Base-by-base conservation (phyloP, 257 asterid genomes). In the Primulina huaijiensis region DNA sequence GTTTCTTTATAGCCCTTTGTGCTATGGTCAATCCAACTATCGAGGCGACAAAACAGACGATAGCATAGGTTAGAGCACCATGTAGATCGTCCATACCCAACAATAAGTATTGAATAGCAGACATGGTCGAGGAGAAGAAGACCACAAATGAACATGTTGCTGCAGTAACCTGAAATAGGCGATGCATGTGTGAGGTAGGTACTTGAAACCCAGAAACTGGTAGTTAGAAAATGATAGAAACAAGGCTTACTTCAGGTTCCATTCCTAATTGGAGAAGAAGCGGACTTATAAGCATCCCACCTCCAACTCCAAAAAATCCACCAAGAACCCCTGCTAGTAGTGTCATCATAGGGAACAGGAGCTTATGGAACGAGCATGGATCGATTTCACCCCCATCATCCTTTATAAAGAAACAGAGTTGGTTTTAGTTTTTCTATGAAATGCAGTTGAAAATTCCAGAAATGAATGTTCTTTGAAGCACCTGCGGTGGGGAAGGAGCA, bases 61-160 rank as follows among this genome's bases (percentile, higher is more conserved):
- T 64, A 9, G 98, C 85, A 16, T 81, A 84, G 61, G 62, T 72
- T 33, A 86, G 64, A 25, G 95, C 95, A 10, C 80, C 78, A 0
- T 73, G 20, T 4, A 78, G 66, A 0, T 86, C 84, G 69, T 90
- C 86, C 97, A 92, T 87, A 30, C 97, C 96, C 67, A 90, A 75
- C 38, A 92, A 38, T 20, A 92, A 57, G 71, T 90, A 92, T 55
- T 92, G 95, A 55, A 81, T 66, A 11, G 97, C 90, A 0, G 98
- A 92, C 98, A 92, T 90, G 46, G 91, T 78, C 31, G 98, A 92
- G 52, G 97, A 88, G 93, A 92, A 90, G 63, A 92, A 74, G 9
- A 92, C 98, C 95, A 92, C 88, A 80, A 90, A 87, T 0, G 97
- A 92, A 70, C 97, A 88, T 5, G 98, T 88, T 60, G 90, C 93